These are phyloP conservation scores for Uronychia setigera DNA, from an alignment of 73 alveolate species.

Conservation along the genomic window DNA sequence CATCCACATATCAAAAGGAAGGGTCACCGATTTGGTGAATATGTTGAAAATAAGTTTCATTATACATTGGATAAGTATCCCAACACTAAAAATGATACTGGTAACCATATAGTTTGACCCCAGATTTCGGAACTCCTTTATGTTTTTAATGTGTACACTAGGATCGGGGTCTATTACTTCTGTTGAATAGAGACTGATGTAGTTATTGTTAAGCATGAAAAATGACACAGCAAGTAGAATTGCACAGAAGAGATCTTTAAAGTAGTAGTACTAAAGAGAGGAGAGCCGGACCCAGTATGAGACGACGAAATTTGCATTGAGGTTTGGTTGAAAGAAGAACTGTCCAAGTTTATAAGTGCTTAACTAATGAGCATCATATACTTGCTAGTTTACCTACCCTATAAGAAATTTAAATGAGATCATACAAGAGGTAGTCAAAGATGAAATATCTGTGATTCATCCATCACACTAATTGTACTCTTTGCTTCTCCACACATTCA, in stretches of 20 bases:
- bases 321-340: background rate
- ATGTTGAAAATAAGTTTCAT: background rate
- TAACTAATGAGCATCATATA: too few relatives aligned
- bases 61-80: background rate
- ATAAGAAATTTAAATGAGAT: too few relatives aligned
- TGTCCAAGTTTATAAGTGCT: too few relatives aligned
- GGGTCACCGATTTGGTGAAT: background rate
- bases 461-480: background rate
- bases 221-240: background rate
- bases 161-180: background rate
- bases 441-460: background rate
- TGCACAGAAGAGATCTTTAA: background rate
- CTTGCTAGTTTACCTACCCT: too few relatives aligned
- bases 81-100: background rate
- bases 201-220: background rate
- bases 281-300: background rate
- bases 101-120: background rate
- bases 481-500: background rate
- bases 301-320: background rate
- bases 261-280: background rate
- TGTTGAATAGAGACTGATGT: background rate
- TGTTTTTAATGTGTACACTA: background rate
- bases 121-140: background rate
- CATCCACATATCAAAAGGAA: background rate
- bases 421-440: too few relatives aligned